phyloP scores from a whole-genome alignment of 2,329 filamentous ascomycete genomes.

The Diatrype stigma region DNA sequence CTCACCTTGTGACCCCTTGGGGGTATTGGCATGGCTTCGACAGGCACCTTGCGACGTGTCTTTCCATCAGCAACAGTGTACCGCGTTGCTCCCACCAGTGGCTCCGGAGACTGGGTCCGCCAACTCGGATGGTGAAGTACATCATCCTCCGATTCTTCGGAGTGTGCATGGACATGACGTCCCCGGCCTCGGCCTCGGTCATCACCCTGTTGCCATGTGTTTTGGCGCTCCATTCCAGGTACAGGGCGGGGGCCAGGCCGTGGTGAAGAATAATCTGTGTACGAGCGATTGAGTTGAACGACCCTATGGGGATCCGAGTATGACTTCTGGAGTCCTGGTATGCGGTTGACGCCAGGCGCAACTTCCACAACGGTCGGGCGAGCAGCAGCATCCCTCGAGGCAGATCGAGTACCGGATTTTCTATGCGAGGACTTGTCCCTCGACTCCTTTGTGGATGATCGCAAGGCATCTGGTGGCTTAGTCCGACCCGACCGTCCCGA shows the following conservation, averaged over 20 bases:
- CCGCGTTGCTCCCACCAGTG: not conserved
- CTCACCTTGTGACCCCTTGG: conserved; percentile 5
- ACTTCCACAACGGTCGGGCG: conserved; percentile 20
- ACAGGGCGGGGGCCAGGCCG: conserved; percentile 12
- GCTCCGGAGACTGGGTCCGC: conserved; percentile 18
- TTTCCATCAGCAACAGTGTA: conserved; percentile 1
- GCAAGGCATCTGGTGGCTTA: conserved; percentile 24
- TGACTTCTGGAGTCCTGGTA: conserved; percentile 17
- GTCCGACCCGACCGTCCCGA: conserved; percentile 20
- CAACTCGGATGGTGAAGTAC: conserved; percentile 18
- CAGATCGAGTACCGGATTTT: conserved; percentile 13
- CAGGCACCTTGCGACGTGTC: not conserved
- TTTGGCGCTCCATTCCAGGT: conserved; percentile 14
- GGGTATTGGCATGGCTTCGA: not conserved
- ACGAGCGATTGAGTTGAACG: conserved; percentile 15
- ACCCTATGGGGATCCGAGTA: conserved; percentile 11
- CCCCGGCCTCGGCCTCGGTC: conserved; percentile 18
- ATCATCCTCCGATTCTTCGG: conserved; percentile 23
- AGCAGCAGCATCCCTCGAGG: conserved; percentile 12
- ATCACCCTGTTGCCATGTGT: conserved; percentile 18
- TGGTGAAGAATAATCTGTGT: conserved; percentile 21
- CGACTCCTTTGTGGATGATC: conserved; percentile 11
- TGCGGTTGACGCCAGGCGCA: conserved; percentile 6
- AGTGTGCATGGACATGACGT: conserved; percentile 9
- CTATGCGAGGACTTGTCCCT: conserved; percentile 26